Percentiles rank a stretch among this genome's conserved stretches.
These are phyloP conservation scores for Saitozyma podzolica DNA, from an alignment of 768 basidiomycete species.

Conservation along the genomic window DNA sequence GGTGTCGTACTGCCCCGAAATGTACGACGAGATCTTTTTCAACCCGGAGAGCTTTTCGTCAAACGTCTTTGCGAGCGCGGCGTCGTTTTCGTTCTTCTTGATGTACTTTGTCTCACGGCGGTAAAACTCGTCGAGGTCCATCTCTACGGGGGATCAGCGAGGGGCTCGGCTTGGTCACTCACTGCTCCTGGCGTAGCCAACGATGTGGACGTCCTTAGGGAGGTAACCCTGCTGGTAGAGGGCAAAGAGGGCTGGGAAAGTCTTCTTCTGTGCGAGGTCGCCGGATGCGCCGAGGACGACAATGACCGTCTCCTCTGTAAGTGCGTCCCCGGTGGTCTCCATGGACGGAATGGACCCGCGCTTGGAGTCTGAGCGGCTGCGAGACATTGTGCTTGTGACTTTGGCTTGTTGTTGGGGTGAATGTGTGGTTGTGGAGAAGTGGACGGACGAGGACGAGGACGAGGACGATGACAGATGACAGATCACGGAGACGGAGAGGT, in stretches of 20 bases:
- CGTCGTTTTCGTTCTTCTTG: constrained; percentile 67
- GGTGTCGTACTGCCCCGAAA: constrained; percentile 87
- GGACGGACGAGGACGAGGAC: too few species aligned
- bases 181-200: constrained; percentile 92
- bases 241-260: constrained; percentile 90
- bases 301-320: constrained; percentile 86
- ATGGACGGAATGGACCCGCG: constrained; percentile 83
- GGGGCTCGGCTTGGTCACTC: constrained; percentile 17
- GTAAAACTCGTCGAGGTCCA: constrained; percentile 66
- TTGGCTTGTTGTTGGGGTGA: too few species aligned
- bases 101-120: constrained; percentile 81
- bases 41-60: constrained; percentile 72
- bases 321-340: constrained; percentile 68
- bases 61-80: constrained; percentile 59
- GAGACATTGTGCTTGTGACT: too few species aligned
- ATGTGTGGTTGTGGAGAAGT: too few species aligned
- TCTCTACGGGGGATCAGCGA: constrained; percentile 26
- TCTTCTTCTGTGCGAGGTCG: constrained; percentile 99
- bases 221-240: constrained; percentile 79
- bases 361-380: constrained; percentile 26
- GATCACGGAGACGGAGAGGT: too few species aligned
- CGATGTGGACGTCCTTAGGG: constrained; percentile 79
- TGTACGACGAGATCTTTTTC: constrained; percentile 74
- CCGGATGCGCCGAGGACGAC: constrained; percentile 94
- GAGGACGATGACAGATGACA: too few species aligned